Base-by-base conservation (phyloP, 176 grass and related monocot species). In the Juncus inflexus region DNA sequence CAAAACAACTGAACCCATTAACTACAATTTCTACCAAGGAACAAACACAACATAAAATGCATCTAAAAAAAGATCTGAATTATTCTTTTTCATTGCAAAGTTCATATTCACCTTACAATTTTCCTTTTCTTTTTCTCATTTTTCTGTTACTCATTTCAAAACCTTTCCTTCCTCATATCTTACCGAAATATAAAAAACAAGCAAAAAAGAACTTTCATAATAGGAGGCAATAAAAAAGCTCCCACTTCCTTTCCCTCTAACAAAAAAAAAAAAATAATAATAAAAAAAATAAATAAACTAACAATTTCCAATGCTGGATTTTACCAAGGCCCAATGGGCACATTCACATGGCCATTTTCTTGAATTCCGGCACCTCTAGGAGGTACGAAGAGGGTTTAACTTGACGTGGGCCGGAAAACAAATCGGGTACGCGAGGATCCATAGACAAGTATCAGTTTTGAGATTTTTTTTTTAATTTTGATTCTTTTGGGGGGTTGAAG, bases 301-400 rank as follows among this genome's bases (percentile, higher is more conserved):
- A 69, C 79, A 80, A 83, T 58, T 60, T 64, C 51, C 71, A 77
- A 89, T 70, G 72, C 79, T 15, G 68, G 85, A 61, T 75, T 83
- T 55, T 86, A 90, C 92, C 87, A 97, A 60, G 64, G 67, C 38
- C 61, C 63, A 13, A 66, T 15, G 3, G 16, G 37, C 10, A 58
- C 73, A 40, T 77, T 89, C 60, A 67, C 76, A 72, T 86, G 94
- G 12, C 75, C 88, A 52, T 89, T 89, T 54, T 82, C 94, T 54
- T 80, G 77, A 51, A 53, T 70, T 74, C 82, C 80, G 15, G 68
- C 77, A 52, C 88, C 77, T 36, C 91, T 86, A 54, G 85, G 94
- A 60, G 73, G 86, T 67, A 83, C 76, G 88, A 85, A 15, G 87
- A 78, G 3, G 88, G 88, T 35, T 64, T 42, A 73, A 79, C 4